These are phyloP conservation scores for Blastobotrys proliferans DNA, from an alignment of 1,139 yeast species.

Conservation along the genomic window DNA sequence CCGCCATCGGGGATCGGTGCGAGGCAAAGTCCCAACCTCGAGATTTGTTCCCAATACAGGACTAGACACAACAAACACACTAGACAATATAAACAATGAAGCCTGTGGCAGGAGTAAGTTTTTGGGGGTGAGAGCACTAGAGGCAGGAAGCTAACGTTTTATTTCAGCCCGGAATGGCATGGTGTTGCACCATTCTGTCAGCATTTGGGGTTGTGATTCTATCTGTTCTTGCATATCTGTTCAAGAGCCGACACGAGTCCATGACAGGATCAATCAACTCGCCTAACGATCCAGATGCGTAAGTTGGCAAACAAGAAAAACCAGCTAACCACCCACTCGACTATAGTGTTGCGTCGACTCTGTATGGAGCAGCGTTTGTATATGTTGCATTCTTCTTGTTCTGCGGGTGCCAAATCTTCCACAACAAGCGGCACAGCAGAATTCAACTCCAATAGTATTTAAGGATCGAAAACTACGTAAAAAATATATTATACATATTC, in stretches of 20 bases:
- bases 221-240: slow-evolving; percentile 76
- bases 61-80: background rate
- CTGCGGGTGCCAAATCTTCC: slow-evolving; percentile 79
- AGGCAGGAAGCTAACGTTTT: background rate
- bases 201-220: slow-evolving; percentile 87
- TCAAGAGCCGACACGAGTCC: slow-evolving; percentile 77
- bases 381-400: slow-evolving; percentile 75
- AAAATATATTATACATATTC: slow-evolving; percentile 15
- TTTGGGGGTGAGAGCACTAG: background rate
- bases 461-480: background rate
- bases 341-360: slow-evolving; percentile 72
- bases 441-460: slow-evolving; percentile 40
- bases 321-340: background rate
- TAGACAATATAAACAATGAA: slow-evolving; percentile 31
- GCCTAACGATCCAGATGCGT: slow-evolving; percentile 87
- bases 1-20: no score
- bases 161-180: slow-evolving; percentile 70
- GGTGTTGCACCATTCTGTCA: slow-evolving; percentile 91
- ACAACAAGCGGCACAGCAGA: slow-evolving; percentile 58
- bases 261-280: slow-evolving; percentile 90
- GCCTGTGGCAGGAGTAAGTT: slow-evolving; percentile 38
- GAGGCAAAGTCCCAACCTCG: no score
- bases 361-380: slow-evolving; percentile 84
- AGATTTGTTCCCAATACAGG: background rate
- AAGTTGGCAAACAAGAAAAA: slow-evolving; percentile 30